Base-by-base conservation (phyloP, 768 basidiomycete species). In the Russula sp. region DNA sequence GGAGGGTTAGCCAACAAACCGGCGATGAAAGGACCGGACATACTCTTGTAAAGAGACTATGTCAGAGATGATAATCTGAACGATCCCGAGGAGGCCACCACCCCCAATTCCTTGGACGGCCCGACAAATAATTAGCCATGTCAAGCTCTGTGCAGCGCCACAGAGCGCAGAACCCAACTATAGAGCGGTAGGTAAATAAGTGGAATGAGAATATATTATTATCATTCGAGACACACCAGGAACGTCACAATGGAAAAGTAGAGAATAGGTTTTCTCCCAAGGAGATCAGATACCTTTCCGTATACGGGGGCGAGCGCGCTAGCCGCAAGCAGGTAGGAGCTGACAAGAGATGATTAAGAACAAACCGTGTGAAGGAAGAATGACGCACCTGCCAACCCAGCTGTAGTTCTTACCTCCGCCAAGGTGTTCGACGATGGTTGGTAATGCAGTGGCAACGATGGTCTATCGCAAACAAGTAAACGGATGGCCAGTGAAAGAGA, bases 91-190 rank as follows among this genome's bases (percentile, higher is more conserved):
- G 61, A 91, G 86, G 5, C 88, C 90, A 10, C 88, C 89, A 7
- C 88, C 89, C 29, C 91, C 91, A 35, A 93, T 83, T 9, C 91
- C 91, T 70, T 93, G 91, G 3, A 94, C 75, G 2, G 88, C 90
- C 65, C 91, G 82, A 46, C 81, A 81, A 0, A 88, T 77, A 38
- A 91, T 83, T 16, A 94, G 75, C 91, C 88, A 90, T 2, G 75
- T 79, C 82, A 93, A 86, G 58, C 57, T 83, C 70, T 93, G 86
- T 0, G 91, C 89, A 0, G 88, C 86, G 14, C 90, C 90, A 66
- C 88, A 92, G 57, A 93, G 74, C 1, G 88, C 89, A 7, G 88
- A 90, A 22, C 88, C 89, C 65, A 90, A 73, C 87, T 88, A 42
- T 18, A 8, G 54, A 56, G 7, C n/a, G 29, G 20, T 3, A 13